Base-by-base conservation (phyloP, 495 filamentous ascomycete species). In the Penicillium goetzii region DNA sequence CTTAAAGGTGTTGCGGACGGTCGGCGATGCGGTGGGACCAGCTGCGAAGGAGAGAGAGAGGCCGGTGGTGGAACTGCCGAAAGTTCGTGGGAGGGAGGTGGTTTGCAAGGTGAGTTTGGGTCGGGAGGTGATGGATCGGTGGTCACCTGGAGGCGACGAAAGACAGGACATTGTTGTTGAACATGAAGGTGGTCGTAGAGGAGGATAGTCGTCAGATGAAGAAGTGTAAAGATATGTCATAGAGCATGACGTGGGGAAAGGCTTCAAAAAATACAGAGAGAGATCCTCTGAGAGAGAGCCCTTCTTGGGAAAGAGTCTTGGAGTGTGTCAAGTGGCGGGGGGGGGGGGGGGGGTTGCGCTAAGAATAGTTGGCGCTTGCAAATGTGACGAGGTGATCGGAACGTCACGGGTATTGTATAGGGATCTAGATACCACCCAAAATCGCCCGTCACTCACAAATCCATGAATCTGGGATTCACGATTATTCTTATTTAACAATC, bases 31-130 rank as follows among this genome's bases (percentile, higher is more conserved):
- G 33, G 84, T 85, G 19, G 89, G 80, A 43, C 89, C 82, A 2
- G 87, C 74, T 36, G 87, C 82, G 47, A 84, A 75, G 32, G 85
- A 78, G 54, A 87, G 74, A 26, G 82, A 83, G 59, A 89, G 73
- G 34, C 84, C 83, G 3, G 84, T 85, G 3, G 78, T 78, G 8
- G 81, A 84, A 28, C 75, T 81, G 65, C 85, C 83, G 58, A 83
- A 85, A n/a, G 82, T 79, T 15, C 74, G 72, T 26, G 81, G 78
- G 1, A 85, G 72, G 11, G 78, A 76, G 1, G 80, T 62, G 54
- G 92, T 97, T 78, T 96, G 90, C 38, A 97, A 85, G 58, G 89
- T 90, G 66, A 97, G 82, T 77, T 90, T 90, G 2, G 92, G 92
- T 74, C 89, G 81, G 73, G 85, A 88, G 26, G 73, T 62, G 78